Evolutionary conservation across 768 basidiomycete genomes (phyloP).

Genomic region (Leccinum longicurvipes): DNA sequence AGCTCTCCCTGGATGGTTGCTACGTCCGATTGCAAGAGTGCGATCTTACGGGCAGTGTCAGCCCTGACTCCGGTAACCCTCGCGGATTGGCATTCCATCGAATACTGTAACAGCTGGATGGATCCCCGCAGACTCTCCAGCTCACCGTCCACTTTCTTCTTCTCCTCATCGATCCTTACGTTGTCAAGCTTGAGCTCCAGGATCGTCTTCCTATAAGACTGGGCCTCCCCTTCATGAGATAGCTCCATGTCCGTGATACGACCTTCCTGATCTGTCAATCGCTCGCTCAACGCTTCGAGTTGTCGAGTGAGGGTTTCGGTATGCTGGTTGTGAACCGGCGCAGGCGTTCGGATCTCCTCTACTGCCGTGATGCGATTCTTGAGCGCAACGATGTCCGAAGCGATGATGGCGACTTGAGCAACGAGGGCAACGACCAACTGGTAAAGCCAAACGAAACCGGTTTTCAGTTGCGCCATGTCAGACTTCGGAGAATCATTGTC

Average conservation of each 20-base stretch:
- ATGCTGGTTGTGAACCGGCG: neutral
- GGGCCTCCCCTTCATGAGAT: constrained; percentile 6
- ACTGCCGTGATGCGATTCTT: constrained; percentile 15
- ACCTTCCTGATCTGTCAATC: constrained; percentile 11
- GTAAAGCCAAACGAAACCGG: constrained; percentile 6
- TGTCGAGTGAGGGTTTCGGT: constrained; percentile 6
- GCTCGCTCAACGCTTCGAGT: constrained; percentile 7
- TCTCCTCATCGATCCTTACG: constrained; percentile 4
- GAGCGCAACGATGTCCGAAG: constrained; percentile 14
- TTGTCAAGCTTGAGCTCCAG: constrained; percentile 13
- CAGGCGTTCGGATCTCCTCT: constrained; percentile 3
- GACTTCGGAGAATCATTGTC: neutral
- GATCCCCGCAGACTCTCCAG: constrained; percentile 6
- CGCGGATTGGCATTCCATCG: constrained; percentile 15
- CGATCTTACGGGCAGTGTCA: constrained; percentile 16
- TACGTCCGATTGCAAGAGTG: constrained; percentile 17
- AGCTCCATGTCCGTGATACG: constrained; percentile 7
- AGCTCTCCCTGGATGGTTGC: constrained; percentile 8
- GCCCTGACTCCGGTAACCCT: constrained; percentile 12
- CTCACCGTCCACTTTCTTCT: constrained; percentile 3
- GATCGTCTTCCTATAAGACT: constrained; percentile 1
- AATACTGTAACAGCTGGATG: neutral
- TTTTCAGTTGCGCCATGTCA: constrained; percentile 1
- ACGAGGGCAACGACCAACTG: constrained; percentile 3
- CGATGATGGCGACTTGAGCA: constrained; percentile 1